Evolutionary conservation across 2,329 filamentous ascomycete species (phyloP).

Genomic region (Fusarium longipes): DNA sequence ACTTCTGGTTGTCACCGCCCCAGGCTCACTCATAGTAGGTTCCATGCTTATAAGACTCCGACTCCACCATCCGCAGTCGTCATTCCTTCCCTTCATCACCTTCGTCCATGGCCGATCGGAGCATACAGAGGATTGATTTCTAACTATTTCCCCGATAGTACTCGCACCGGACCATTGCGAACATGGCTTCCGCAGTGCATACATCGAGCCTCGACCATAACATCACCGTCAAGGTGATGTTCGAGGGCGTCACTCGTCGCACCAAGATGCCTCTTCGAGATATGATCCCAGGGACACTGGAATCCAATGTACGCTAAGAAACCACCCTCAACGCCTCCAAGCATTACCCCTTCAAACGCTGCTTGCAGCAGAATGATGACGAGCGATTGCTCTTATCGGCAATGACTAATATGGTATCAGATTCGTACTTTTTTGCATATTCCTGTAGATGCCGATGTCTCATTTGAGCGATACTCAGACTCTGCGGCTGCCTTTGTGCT

Average conservation of each 20-base stretch:
- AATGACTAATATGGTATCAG: slow-evolving; percentile 43
- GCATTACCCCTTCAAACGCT: background rate
- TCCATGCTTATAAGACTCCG: slow-evolving; percentile 43
- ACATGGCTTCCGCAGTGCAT: slow-evolving; percentile 46
- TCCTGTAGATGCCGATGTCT: slow-evolving; percentile 54
- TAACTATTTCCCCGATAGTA: slow-evolving; percentile 3
- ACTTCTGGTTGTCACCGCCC: slow-evolving; percentile 44
- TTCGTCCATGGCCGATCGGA: slow-evolving; percentile 33
- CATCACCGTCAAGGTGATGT: slow-evolving; percentile 87
- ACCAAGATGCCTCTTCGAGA: slow-evolving; percentile 92
- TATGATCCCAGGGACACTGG: slow-evolving; percentile 77
- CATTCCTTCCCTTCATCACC: slow-evolving; percentile 35
- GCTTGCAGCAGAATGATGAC: background rate
- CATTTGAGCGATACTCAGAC: slow-evolving; percentile 95
- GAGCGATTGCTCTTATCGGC: background rate
- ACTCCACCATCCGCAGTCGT: slow-evolving; percentile 40
- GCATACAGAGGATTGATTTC: slow-evolving; percentile 3
- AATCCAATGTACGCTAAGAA: slow-evolving; percentile 78
- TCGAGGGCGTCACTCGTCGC: slow-evolving; percentile 79
- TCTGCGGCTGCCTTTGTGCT: slow-evolving; percentile 84
- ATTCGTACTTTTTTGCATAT: slow-evolving; percentile 53
- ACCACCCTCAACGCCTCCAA: background rate
- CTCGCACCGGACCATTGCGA: slow-evolving; percentile 8
- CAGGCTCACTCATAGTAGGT: slow-evolving; percentile 12
- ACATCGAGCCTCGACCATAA: slow-evolving; percentile 47